Conservation (phyloP, 305 asterid species). For the Stenogyne calaminthoides region DNA sequence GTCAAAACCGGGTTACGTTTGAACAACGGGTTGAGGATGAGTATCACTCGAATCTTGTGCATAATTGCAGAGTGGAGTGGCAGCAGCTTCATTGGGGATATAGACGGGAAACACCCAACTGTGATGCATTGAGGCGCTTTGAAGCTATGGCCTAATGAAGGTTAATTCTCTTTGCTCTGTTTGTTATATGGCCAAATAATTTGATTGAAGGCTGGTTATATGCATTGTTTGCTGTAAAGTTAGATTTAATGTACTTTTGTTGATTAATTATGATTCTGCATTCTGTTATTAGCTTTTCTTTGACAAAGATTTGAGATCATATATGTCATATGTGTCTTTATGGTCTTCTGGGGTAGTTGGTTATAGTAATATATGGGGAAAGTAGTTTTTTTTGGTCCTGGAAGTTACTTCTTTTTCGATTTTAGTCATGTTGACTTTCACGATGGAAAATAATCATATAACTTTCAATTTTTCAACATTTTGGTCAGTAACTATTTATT, state of each 20-base stretch:
- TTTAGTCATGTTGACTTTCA: too few species aligned
- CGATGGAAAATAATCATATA: too few species aligned
- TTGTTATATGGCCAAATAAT: conserved; percentile 34
- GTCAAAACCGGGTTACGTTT: conserved; percentile 53
- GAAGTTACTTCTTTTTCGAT: too few species aligned
- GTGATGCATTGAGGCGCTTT: conserved; percentile 80
- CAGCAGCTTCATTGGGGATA: conserved; percentile 86
- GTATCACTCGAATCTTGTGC: conserved; percentile 56
- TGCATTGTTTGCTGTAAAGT: conserved; percentile 10
- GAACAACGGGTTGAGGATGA: conserved; percentile 73
- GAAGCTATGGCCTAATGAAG: conserved; percentile 58
- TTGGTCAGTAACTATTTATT: too few species aligned
- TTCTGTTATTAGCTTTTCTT: not conserved
- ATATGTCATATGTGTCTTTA: not conserved
- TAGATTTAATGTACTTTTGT: conserved; percentile 6
- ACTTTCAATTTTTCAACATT: too few species aligned
- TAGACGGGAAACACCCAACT: conserved; percentile 70
- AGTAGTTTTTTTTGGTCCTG: too few species aligned
- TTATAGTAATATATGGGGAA: not conserved
- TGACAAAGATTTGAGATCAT: conserved; percentile 7
- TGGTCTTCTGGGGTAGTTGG: not conserved
- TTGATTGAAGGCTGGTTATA: conserved; percentile 33
- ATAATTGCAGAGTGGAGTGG: conserved; percentile 76
- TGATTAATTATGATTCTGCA: conserved; percentile 14
- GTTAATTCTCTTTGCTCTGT: conserved; percentile 29